Conservation (phyloP, 148 eudicot genomes). For the Chenopodium berlandieri region DNA sequence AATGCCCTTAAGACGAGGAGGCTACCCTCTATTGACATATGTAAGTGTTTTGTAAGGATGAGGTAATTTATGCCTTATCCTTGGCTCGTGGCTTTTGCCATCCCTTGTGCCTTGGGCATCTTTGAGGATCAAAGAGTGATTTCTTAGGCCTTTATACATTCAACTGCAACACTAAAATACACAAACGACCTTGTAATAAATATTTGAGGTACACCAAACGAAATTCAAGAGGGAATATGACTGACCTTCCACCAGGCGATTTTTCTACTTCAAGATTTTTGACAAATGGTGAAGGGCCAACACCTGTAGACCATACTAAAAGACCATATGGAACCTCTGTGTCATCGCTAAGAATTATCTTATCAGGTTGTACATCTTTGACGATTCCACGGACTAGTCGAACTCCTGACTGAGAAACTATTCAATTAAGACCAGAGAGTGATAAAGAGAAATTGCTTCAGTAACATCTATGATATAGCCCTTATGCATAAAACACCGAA, state of each 20-base stretch:
- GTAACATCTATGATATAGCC: not conserved
- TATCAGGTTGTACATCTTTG: constrained; percentile 77
- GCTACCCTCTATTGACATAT: no score
- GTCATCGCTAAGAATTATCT: constrained; percentile 76
- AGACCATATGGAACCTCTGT: constrained; percentile 88
- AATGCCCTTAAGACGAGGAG: no score
- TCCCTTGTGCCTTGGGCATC: not conserved
- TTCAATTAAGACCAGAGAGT: constrained; percentile 20
- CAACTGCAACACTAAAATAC: not conserved
- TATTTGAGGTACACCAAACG: not conserved
- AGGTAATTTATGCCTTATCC: no score
- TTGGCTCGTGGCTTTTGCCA: no score
- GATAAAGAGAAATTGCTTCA: not conserved
- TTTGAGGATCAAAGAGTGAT: not conserved
- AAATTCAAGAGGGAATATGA: constrained; percentile 1
- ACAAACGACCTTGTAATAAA: not conserved
- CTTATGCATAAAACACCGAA: not conserved
- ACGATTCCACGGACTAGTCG: constrained; percentile 87
- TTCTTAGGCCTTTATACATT: not conserved
- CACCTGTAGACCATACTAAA: constrained; percentile 98
- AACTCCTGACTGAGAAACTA: constrained; percentile 86
- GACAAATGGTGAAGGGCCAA: constrained; percentile 84
- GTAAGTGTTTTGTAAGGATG: no score
- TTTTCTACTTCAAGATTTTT: constrained; percentile 59
- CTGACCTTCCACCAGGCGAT: constrained; percentile 91